Evolutionary conservation across 306 rosid genomes (phyloP).

Genomic region (Hippophae tibetana): DNA sequence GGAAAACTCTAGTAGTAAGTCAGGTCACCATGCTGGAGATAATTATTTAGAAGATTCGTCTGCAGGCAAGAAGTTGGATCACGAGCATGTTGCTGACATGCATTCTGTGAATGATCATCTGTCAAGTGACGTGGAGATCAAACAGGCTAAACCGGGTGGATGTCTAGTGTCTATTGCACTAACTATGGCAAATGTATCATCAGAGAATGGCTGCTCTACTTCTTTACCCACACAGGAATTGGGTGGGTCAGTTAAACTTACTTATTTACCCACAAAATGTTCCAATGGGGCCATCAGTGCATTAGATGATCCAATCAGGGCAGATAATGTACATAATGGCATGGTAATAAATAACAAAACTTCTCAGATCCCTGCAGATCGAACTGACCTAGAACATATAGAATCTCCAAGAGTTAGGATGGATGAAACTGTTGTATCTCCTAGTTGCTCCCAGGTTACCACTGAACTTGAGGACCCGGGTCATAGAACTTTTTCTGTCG

Average conservation of each 20-base stretch:
- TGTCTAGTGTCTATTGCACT: slow-evolving; percentile 21
- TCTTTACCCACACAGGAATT: slow-evolving; percentile 15
- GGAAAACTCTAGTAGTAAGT: slow-evolving; percentile 22
- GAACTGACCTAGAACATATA: slow-evolving; percentile 29
- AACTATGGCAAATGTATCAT: slow-evolving; percentile 24
- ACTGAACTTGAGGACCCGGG: slow-evolving; percentile 48
- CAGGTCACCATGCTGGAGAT: slow-evolving; percentile 24
- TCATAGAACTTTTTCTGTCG: slow-evolving; percentile 37
- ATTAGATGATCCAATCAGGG: slow-evolving; percentile 41
- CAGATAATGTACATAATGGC: slow-evolving; percentile 43
- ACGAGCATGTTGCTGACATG: slow-evolving; percentile 22
- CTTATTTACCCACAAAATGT: slow-evolving; percentile 23
- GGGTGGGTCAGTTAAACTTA: slow-evolving; percentile 17
- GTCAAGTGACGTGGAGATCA: slow-evolving; percentile 31
- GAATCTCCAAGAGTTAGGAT: slow-evolving; percentile 27
- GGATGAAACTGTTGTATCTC: slow-evolving; percentile 42
- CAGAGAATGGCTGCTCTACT: slow-evolving; percentile 27
- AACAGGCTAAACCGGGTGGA: slow-evolving; percentile 28
- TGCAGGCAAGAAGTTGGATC: slow-evolving; percentile 26
- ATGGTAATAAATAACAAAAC: slow-evolving; percentile 45
- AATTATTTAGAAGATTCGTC: slow-evolving; percentile 21
- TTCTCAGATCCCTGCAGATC: slow-evolving; percentile 27
- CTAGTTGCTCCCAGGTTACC: slow-evolving; percentile 54
- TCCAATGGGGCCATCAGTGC: slow-evolving; percentile 34
- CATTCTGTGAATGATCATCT: slow-evolving; percentile 34